Conservation (phyloP, 257 asterid species). For the Jacaranda mimosifolia region DNA sequence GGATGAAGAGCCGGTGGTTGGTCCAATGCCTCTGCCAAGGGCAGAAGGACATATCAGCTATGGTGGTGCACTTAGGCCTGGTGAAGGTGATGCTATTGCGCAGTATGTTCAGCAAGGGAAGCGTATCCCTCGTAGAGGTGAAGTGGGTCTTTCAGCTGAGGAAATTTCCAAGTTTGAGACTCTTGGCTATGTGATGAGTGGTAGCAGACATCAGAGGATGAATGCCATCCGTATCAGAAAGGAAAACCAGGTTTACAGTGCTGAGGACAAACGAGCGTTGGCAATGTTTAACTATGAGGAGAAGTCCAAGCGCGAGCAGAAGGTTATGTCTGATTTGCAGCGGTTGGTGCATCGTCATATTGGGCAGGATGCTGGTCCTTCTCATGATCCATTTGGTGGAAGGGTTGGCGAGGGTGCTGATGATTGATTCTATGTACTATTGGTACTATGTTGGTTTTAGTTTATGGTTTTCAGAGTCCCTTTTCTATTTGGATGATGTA, state of each 20-base stretch:
- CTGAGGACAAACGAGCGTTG: slow-evolving; percentile 95
- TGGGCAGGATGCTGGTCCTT: slow-evolving; percentile 84
- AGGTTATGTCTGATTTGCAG: slow-evolving; percentile 99
- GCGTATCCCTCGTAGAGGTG: slow-evolving; percentile 99
- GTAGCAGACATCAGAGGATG: slow-evolving; percentile 99
- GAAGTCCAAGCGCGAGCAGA: slow-evolving; percentile 96
- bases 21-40: slow-evolving; percentile 94
- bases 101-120: slow-evolving; percentile 99
- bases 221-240: slow-evolving; percentile 98
- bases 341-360: slow-evolving; percentile 95
- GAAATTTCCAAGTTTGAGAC: slow-evolving; percentile 88
- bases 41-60: slow-evolving; percentile 98
- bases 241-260: slow-evolving; percentile 98
- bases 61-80: slow-evolving; percentile 99
- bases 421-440: slow-evolving; percentile 45
- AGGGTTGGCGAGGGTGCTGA: slow-evolving; percentile 66
- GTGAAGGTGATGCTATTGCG: slow-evolving; percentile 99
- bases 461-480: slow-evolving; percentile 25
- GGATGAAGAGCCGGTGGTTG: slow-evolving; percentile 77
- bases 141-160: slow-evolving; percentile 98
- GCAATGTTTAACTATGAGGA: slow-evolving; percentile 99
- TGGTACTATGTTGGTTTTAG: slow-evolving; percentile 13
- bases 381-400: slow-evolving; percentile 90
- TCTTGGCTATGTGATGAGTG: slow-evolving; percentile 99
- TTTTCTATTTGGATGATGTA: slow-evolving; percentile 30